Conservation (phyloP, 1,284 basidiomycete species). For the Ceratorhiza oryzae-sativae region DNA sequence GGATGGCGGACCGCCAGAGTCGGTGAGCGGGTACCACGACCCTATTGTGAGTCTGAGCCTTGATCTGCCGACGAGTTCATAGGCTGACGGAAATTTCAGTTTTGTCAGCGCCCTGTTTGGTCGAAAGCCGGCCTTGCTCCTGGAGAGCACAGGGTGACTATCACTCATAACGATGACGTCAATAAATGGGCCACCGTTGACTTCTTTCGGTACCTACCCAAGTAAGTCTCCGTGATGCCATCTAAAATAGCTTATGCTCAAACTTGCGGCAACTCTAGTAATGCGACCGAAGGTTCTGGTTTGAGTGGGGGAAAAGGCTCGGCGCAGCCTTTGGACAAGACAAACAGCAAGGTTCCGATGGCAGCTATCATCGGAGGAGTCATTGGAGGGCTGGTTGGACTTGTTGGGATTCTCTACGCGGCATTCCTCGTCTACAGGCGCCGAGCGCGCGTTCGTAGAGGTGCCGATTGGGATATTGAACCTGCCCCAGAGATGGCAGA, state of each 20-base stretch:
- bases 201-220: constrained; percentile 21
- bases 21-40: background rate
- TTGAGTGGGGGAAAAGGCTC: too few species aligned
- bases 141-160: background rate
- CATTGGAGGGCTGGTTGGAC: background rate
- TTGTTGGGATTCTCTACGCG: background rate
- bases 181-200: background rate
- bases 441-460: background rate
- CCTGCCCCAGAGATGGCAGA: background rate
- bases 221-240: constrained; percentile 1
- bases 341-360: background rate
- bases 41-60: background rate
- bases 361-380: background rate
- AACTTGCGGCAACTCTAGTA: too few species aligned
- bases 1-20: constrained; percentile 2
- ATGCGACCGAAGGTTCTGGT: too few species aligned
- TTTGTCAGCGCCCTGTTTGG: constrained; percentile 1
- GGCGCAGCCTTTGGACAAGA: background rate
- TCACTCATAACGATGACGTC: background rate
- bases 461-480: background rate
- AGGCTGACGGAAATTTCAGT: background rate
- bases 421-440: background rate
- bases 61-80: background rate
- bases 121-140: background rate
- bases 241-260: background rate